Base-by-base conservation (phyloP, 2,329 filamentous ascomycete genomes). In the Thielaviopsis punctulata region DNA sequence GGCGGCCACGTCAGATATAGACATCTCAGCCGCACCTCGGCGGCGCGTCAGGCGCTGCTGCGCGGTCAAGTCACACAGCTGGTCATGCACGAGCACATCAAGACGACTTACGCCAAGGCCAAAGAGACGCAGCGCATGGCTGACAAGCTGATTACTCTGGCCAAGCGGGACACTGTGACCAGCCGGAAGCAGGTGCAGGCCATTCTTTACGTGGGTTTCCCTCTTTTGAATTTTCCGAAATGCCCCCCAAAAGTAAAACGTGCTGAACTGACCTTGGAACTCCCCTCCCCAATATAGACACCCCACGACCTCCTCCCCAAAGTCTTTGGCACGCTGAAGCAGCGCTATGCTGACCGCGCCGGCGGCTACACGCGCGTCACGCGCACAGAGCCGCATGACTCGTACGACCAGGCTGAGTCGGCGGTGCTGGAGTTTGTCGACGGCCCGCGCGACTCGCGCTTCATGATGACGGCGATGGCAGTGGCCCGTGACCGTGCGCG, bases 301-400 rank as follows among this genome's bases (percentile, higher is more conserved):
- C 83, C 84, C 19, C 69, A 82, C 56, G 64, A 76, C 47, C 72
- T 85, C 57, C 67, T 96, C 53, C 84, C 86, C 52, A 96, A 95
- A 68, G 79, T 98, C 59, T 94, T 96, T 67, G 84, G 84, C 52
- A 76, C 82, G 58, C 78, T 98, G 56, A 77, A 84, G 59, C 70
- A 80, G 64, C 84, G 92, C 60, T 98, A 96, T 68, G 70, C 75
- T 45, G 63, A 73, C 51, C 80, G 92, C 48, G 84, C 85, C 1
- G 92, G 92, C 57, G 92, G 92, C 52, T 98, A 96, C 73, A 98
- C 92, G 18, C 86, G 92, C 44, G 86, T 98, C 10, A 79, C 95
- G 47, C 86, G 88, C 59, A 88, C 93, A 58, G 90, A 96, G 68
- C 85, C 92, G 53, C 77, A 84, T 61, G 87, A 90, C 66, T 76